A percentile compares a stretch with the other conserved stretches of the same genome.
phyloP scores from a whole-genome alignment of 805 yeast genomes.

The Barnettozyma pratensis region DNA sequence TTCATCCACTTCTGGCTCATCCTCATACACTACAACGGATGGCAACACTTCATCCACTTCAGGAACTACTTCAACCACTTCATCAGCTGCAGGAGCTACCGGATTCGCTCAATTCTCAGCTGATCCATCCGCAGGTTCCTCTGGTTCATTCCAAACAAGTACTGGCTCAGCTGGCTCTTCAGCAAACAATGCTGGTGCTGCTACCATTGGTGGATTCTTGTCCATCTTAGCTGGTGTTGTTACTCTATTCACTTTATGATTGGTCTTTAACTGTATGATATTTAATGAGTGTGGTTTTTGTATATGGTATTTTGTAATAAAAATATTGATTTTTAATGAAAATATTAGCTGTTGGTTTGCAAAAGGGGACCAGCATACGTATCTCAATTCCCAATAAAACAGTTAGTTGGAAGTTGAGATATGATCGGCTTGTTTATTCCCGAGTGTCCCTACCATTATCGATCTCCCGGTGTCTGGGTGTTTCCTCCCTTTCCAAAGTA shows the following conservation, averaged over 20 bases:
- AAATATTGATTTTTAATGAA: not conserved
- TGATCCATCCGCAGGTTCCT: not conserved
- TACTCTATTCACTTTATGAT: not conserved
- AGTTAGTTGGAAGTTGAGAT: not conserved
- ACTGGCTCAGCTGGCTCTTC: not conserved
- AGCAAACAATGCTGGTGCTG: not conserved
- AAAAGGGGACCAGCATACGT: no score
- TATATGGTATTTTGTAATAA: not conserved
- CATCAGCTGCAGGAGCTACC: constrained; percentile 1
- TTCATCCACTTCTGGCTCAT: not conserved
- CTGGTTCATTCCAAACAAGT: not conserved
- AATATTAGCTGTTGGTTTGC: not conserved
- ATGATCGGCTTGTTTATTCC: not conserved
- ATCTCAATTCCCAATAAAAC: no score
- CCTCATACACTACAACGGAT: not conserved
- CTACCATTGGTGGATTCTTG: not conserved
- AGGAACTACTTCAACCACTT: constrained; percentile 1
- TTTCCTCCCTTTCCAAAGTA: not conserved
- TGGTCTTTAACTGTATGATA: no score
- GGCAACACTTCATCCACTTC: constrained; percentile 6
- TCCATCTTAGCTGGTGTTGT: not conserved
- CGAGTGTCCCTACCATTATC: not conserved
- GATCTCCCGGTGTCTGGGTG: not conserved
- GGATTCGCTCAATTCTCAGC: constrained; percentile 6
- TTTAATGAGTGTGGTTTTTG: no score